Evolutionary conservation across 2,329 filamentous ascomycete species (phyloP), one percentile per base, ranked within the genome.

Genomic region (Cercospora sp.): DNA sequence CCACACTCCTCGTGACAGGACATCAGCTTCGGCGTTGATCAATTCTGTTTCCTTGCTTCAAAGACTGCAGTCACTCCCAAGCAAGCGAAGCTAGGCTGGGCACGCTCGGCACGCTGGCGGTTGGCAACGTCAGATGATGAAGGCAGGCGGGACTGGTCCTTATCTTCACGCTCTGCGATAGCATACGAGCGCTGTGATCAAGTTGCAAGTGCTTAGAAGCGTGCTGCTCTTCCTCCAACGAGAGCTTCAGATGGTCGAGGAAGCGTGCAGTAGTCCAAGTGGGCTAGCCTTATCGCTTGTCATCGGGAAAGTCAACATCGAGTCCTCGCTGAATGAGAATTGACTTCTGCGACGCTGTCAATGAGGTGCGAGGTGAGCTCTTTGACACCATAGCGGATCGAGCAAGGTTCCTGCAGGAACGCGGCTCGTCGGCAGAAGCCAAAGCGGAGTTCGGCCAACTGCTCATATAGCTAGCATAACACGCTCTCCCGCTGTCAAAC

Each of bases 281-380:
- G n/a, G 12, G 13, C 49, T 53, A 28, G 49, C 26, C 24, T 5
- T 26, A 8, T 28, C 49, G 49, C 24, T 26, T n/a, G 16, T 16
- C 7, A 26, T 53, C 24, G 6, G 24, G 21, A 16, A 16, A 8
- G 5, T 13, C 49, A 53, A 28, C 24, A 51, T 51, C 18, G 10
- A 51, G 13, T 24, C 24, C 24, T 53, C 26, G 24, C 49, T 28
- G 24, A 53, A 53, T 28, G 13, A 28, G 24, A 7, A 30, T 3
- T 13, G 24, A 53, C 49, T 16, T 28, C 12, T 26, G 32, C 10
- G 18, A 59, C 55, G 55, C 30, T 18, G 32, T 21, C 66, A 51
- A 72, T 72, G 71, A 66, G 64, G 69, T 72, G 67, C 69, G 61
- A 72, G 64, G 64, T 69, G 49, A 70, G 69, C 67, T 71, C 51